These are phyloP conservation scores for Trichoderma sp. DNA, from an alignment of 2,329 filamentous ascomycete species.

Conservation along the genomic window DNA sequence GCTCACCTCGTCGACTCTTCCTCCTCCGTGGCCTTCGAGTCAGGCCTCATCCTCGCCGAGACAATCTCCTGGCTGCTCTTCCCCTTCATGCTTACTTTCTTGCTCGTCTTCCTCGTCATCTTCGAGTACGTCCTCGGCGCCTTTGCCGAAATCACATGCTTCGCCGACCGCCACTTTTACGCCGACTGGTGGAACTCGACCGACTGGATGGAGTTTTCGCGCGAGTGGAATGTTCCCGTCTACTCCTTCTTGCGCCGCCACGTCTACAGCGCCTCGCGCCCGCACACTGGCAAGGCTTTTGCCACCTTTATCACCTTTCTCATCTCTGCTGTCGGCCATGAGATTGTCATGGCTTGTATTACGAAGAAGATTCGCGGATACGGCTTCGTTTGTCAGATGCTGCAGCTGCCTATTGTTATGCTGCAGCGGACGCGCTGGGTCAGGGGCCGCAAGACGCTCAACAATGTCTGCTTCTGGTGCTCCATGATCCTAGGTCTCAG, in stretches of 20 bases:
- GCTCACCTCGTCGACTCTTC: slow-evolving; percentile 42
- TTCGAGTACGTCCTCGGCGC: slow-evolving; percentile 96
- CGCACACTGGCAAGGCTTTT: slow-evolving; percentile 69
- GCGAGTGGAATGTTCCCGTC: slow-evolving; percentile 97
- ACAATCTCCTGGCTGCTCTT: slow-evolving; percentile 89
- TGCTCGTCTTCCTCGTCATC: slow-evolving; percentile 95
- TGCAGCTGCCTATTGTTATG: slow-evolving; percentile 92
- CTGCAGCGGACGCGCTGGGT: slow-evolving; percentile 80
- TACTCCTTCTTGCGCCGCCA: slow-evolving; percentile 94
- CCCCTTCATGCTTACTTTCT: slow-evolving; percentile 94
- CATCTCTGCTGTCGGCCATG: slow-evolving; percentile 84
- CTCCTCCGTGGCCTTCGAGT: slow-evolving; percentile 55
- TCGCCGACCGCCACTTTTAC: slow-evolving; percentile 94
- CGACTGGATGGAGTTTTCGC: slow-evolving; percentile 92
- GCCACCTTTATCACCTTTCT: slow-evolving; percentile 91
- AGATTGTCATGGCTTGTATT: slow-evolving; percentile 96
- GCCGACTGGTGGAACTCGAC: slow-evolving; percentile 73
- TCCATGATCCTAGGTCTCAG: slow-evolving; percentile 86
- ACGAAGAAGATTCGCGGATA: slow-evolving; percentile 95
- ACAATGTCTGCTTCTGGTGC: slow-evolving; percentile 88
- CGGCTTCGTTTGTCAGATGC: slow-evolving; percentile 92
- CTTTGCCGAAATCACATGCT: slow-evolving; percentile 90
- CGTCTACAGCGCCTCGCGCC: slow-evolving; percentile 81
- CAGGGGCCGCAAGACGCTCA: slow-evolving; percentile 70
- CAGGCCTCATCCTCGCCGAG: slow-evolving; percentile 77